Base-by-base conservation (phyloP, 805 yeast genomes). In the Clavispora vitiphila region DNA sequence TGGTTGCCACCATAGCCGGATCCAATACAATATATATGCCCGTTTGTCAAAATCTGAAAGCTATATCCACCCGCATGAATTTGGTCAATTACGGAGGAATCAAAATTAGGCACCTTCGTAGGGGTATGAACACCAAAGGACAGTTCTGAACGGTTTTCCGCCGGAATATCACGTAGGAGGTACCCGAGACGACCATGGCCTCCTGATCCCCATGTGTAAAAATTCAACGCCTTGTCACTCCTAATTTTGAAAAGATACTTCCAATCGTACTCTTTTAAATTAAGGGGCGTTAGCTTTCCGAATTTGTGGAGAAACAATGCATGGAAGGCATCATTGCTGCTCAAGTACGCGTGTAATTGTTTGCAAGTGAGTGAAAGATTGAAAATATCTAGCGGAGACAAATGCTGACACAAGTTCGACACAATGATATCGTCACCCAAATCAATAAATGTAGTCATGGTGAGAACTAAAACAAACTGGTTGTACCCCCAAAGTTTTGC, bases 31-130 rank as follows among this genome's bases (percentile, higher is more conserved):
- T 69, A 82, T 5, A 84, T 54, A 5, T 72, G 63, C 1, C 90
- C 89, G 1, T 69, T 67, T 0, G 83, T 74, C 26, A 83, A 61
- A 2, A 83, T 62, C 38, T 79, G 78, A 46, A 81, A 78, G 4
- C 81, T 73, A 53, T 71, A 83, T 1, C 91, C 91, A 23, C 84
- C 84, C 8, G 81, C 79, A 19, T 76, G 65, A 1, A 83, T 63
- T 48, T 77, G 81, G 1, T 71, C 54, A 1, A 76, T 56, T 3
- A 62, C 48, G 19, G 55, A 47, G 3, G 62, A 54, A 5, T 64
- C 58, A 34, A 78, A 60, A 2, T 61, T 59, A 2, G 60, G 48
- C 4, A 76, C 60, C 40, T 55, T 50, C 1, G 67, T 58, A 1
- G 80, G 78, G 8, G 55, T 58, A 36, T 56, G 58, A 2, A 73